phyloP scores from a whole-genome alignment of 2,329 filamentous ascomycete species.

The Alternaria longipes region DNA sequence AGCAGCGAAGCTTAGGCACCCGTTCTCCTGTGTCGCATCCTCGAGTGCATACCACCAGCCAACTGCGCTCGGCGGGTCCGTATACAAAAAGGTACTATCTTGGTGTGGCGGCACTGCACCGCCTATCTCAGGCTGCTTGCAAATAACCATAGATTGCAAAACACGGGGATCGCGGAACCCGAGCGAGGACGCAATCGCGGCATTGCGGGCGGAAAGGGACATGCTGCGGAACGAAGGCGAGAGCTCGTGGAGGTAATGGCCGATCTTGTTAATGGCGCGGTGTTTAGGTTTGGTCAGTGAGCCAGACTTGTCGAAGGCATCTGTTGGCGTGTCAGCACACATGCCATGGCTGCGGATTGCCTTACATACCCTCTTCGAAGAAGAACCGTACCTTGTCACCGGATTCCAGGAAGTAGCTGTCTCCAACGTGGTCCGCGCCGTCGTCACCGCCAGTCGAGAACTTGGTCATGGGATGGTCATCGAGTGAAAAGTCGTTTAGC shows the following conservation, averaged over 20 bases:
- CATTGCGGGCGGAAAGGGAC: constrained; percentile 64
- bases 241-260: constrained; percentile 60
- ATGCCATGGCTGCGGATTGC: neutral
- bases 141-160: constrained; percentile 97
- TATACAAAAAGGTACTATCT: constrained; percentile 92
- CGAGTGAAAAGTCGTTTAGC: constrained; percentile 78
- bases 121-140: constrained; percentile 96
- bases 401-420: constrained; percentile 90
- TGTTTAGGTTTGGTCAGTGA: constrained; percentile 79
- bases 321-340: constrained; percentile 49
- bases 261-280: constrained; percentile 78
- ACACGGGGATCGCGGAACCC: constrained; percentile 79
- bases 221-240: constrained; percentile 59
- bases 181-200: constrained; percentile 72
- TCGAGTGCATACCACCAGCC: constrained; percentile 98
- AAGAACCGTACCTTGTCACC: constrained; percentile 96
- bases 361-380: constrained; percentile 76
- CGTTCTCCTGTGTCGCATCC: constrained; percentile 86
- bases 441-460: constrained; percentile 85
- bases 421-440: constrained; percentile 79
- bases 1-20: constrained; percentile 84
- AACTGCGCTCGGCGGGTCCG: constrained; percentile 84
- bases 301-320: constrained; percentile 76
- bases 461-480: constrained; percentile 87
- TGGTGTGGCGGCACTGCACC: constrained; percentile 91